A percentile compares a stretch with the other conserved stretches of the same genome.
Evolutionary conservation across 1,284 basidiomycete species (phyloP).

Genomic region (Mycena sp.): DNA sequence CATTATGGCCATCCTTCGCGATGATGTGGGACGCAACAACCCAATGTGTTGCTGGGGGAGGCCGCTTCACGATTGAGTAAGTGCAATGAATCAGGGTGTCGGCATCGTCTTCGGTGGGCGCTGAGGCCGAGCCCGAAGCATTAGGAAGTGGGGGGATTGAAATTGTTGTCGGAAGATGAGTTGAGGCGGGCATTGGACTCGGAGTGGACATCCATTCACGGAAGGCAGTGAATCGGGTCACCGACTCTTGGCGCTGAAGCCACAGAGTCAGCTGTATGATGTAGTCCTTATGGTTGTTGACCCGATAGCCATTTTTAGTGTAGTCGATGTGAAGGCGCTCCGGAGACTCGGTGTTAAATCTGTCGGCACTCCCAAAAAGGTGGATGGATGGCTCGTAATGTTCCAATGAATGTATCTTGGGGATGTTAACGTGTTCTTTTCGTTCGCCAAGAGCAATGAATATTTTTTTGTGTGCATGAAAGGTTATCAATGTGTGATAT

Average conservation of each 20-base stretch:
- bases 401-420: constrained; percentile 38
- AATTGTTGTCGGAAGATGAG: no score
- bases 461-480: constrained; percentile 38
- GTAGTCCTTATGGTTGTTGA: constrained; percentile 40
- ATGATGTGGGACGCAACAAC: background rate
- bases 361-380: constrained; percentile 37
- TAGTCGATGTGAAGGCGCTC: constrained; percentile 42
- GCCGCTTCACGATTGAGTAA: background rate
- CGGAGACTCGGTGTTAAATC: constrained; percentile 36
- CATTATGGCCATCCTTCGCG: background rate
- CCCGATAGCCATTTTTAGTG: constrained; percentile 41
- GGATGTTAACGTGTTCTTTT: constrained; percentile 40
- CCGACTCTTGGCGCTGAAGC: constrained; percentile 38
- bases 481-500: constrained; percentile 29
- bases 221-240: constrained; percentile 18
- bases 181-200: background rate
- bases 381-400: constrained; percentile 34
- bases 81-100: background rate
- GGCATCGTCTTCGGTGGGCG: background rate
- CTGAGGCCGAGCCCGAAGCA: background rate
- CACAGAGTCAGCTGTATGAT: constrained; percentile 42
- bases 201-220: constrained; percentile 1
- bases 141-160: background rate
- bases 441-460: constrained; percentile 38
- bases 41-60: background rate